A percentile compares a stretch with the other conserved stretches of the same genome.
Evolutionary conservation across 2,329 filamentous ascomycete species (phyloP).

Genomic region (Parascedosporium putredinis): DNA sequence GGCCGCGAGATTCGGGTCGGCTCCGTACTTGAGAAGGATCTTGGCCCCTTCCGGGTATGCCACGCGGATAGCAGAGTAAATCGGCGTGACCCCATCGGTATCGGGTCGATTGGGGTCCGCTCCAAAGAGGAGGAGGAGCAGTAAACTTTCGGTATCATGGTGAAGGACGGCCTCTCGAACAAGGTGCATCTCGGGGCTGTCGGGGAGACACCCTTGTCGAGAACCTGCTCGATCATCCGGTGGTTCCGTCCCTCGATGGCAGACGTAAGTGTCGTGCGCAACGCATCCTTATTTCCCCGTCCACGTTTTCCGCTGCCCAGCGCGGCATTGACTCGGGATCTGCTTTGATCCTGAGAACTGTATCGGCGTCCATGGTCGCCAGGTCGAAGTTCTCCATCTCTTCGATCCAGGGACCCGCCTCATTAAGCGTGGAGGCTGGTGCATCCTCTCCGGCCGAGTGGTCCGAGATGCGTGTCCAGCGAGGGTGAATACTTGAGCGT

Average conservation of each 20-base stretch:
- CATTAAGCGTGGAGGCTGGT: neutral
- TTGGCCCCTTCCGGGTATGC: constrained; percentile 46
- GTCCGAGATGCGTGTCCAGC: too few relatives aligned
- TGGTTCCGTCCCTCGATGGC: constrained; percentile 48
- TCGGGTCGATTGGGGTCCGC: constrained; percentile 44
- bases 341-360: constrained; percentile 38
- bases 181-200: constrained; percentile 34
- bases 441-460: neutral
- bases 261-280: constrained; percentile 37
- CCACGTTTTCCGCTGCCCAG: constrained; percentile 31
- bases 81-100: constrained; percentile 37
- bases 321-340: constrained; percentile 41
- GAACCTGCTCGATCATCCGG: constrained; percentile 43
- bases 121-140: constrained; percentile 45
- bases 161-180: constrained; percentile 42
- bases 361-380: constrained; percentile 22
- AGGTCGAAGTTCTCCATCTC: constrained; percentile 29
- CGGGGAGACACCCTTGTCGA: constrained; percentile 47
- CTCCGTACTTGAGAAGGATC: constrained; percentile 53
- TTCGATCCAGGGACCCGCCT: constrained; percentile 13
- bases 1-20: constrained; percentile 42
- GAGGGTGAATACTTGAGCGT: too few relatives aligned
- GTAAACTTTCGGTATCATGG: constrained; percentile 41
- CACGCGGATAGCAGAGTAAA: constrained; percentile 39
- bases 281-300: constrained; percentile 24